Evolutionary conservation across 345 rosid species (phyloP).

Genomic region (Psidium friedrichsthalianum): DNA sequence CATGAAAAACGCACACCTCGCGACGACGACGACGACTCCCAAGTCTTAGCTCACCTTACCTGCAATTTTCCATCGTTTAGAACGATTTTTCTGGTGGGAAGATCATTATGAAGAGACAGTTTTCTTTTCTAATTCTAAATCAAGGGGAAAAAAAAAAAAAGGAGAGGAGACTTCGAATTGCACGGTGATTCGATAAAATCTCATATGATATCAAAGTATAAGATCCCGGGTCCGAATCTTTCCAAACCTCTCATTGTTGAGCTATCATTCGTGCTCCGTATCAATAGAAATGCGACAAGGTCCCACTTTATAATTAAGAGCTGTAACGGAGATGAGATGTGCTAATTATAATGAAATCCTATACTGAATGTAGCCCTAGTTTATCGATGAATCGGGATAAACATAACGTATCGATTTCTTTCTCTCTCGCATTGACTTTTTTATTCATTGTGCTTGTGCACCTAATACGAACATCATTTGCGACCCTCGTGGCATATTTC

Average conservation of each 20-base stretch:
- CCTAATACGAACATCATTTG: too few relatives aligned
- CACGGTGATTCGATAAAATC: background rate
- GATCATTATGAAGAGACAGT: background rate
- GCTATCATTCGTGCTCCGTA: too few relatives aligned
- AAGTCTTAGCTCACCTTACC: background rate
- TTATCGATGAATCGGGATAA: too few relatives aligned
- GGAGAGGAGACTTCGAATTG: rapidly evolving
- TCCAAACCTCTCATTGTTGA: background rate
- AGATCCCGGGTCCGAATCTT: background rate
- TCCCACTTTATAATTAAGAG: too few relatives aligned
- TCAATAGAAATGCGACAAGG: rapidly evolving
- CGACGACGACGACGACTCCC: background rate
- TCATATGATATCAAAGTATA: background rate
- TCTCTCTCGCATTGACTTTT: too few relatives aligned
- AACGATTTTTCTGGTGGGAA: too few relatives aligned
- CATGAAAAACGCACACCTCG: background rate
- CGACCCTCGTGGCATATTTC: too few relatives aligned
- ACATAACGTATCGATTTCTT: too few relatives aligned
- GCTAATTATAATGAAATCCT: too few relatives aligned
- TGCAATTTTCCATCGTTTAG: too few relatives aligned
- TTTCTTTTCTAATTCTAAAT: background rate
- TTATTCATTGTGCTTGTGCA: too few relatives aligned
- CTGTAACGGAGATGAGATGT: too few relatives aligned
- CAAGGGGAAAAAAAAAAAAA: background rate
- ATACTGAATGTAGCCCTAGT: rapidly evolving